Conservation (phyloP, 345 rosid genomes). For the Lepidium aucheri region DNA sequence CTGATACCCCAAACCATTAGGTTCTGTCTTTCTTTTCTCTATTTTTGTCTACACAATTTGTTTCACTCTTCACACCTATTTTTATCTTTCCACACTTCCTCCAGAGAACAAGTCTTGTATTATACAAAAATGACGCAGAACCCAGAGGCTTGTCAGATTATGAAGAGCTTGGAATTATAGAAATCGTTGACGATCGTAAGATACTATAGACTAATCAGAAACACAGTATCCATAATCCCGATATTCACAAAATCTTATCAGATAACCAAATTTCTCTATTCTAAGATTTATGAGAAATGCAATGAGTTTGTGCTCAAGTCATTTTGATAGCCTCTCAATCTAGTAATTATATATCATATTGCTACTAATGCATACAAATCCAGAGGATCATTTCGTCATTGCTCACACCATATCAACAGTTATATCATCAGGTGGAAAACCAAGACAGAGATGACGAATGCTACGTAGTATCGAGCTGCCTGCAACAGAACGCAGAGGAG, state of each 20-base stretch:
- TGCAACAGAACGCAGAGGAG: slow-evolving; percentile 24
- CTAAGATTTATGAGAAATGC: slow-evolving; percentile 11
- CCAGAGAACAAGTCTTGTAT: background rate
- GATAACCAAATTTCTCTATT: background rate
- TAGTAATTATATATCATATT: background rate
- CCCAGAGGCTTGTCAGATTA: background rate
- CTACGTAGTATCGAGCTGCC: slow-evolving; percentile 26
- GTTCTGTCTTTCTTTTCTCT: background rate
- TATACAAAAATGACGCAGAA: background rate
- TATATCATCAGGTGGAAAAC: slow-evolving; percentile 30
- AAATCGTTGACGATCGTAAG: background rate
- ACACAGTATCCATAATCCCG: background rate
- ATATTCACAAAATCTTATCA: background rate
- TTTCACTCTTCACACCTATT: background rate
- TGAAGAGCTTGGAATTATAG: background rate
- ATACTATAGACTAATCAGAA: background rate
- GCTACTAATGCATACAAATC: background rate
- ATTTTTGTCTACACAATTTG: background rate
- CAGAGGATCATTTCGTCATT: slow-evolving; percentile 10
- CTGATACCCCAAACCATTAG: background rate
- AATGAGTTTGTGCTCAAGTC: slow-evolving; percentile 1
- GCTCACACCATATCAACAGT: slow-evolving; percentile 7
- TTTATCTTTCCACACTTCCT: background rate
- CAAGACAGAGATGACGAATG: slow-evolving; percentile 28
- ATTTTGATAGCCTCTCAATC: slow-evolving; percentile 14